These are phyloP conservation scores for Xylariomycetidae sp. DNA, from an alignment of 2,329 filamentous ascomycete genomes.

Conservation along the genomic window DNA sequence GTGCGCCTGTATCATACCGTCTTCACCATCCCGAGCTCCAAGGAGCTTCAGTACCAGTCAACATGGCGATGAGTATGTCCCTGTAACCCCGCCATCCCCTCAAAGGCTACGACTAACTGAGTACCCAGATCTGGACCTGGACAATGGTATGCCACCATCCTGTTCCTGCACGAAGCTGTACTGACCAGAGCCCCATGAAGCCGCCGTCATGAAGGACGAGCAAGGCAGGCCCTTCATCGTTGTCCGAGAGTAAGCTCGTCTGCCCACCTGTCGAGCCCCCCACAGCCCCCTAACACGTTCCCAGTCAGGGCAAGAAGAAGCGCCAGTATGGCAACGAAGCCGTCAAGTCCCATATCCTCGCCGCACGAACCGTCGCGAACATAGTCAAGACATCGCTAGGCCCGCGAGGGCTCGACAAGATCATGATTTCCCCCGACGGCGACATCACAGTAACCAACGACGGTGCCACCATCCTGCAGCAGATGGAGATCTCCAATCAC, in stretches of 20 bases:
- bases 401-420: conserved; percentile 95
- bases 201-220: conserved; percentile 88
- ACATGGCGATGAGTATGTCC: conserved; percentile 55
- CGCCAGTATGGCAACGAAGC: conserved; percentile 94
- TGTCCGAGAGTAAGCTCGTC: conserved; percentile 77
- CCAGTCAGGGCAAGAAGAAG: conserved; percentile 94
- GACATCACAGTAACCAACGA: conserved; percentile 99
- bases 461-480: conserved; percentile 91
- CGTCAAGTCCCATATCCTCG: conserved; percentile 96
- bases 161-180: not conserved
- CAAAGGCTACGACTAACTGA: conserved; percentile 15
- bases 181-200: conserved; percentile 31
- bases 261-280: conserved; percentile 1
- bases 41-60: conserved; percentile 27
- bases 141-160: conserved; percentile 74
- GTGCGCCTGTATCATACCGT: no score
- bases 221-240: conserved; percentile 96
- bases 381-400: conserved; percentile 97
- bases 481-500: conserved; percentile 99
- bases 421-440: conserved; percentile 95
- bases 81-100: conserved; percentile 13
- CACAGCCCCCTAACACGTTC: conserved; percentile 13
- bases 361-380: conserved; percentile 90
- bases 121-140: conserved; percentile 69
- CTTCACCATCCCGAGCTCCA: no score